Conservation (phyloP, 2,329 filamentous ascomycete species). For the Metarhizium brunneum region DNA sequence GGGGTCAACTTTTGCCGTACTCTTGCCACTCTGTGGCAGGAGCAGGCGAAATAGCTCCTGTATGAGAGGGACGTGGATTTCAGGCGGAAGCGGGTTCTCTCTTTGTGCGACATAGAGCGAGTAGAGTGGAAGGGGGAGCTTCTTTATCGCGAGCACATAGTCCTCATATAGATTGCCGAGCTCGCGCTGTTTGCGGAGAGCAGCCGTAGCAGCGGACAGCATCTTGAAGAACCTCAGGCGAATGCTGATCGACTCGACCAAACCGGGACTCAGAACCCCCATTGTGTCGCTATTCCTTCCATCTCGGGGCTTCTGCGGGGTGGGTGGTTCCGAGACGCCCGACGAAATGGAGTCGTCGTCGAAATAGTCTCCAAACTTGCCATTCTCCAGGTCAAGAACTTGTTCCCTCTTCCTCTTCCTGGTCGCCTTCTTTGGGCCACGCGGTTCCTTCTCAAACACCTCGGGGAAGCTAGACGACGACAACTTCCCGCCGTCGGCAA, state of each 20-base stretch:
- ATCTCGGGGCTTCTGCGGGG: conserved; percentile 29
- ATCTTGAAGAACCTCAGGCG: conserved; percentile 55
- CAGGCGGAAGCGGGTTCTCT: conserved; percentile 23
- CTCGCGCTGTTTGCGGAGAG: conserved; percentile 32
- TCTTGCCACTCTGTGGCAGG: conserved; percentile 29
- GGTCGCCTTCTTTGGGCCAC: conserved; percentile 27
- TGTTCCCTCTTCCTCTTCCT: conserved; percentile 41
- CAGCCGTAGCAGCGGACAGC: conserved; percentile 35
- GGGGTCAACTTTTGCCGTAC: conserved; percentile 29
- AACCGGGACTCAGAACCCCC: conserved; percentile 15
- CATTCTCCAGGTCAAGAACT: conserved; percentile 47
- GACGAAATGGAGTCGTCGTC: conserved; percentile 46
- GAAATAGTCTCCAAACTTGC: conserved; percentile 50
- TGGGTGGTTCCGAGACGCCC: conserved; percentile 35
- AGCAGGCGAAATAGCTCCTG: conserved; percentile 36
- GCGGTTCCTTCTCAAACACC: conserved; percentile 56
- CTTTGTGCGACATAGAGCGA: conserved; percentile 37
- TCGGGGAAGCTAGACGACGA: conserved; percentile 49
- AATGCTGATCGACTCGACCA: conserved; percentile 47
- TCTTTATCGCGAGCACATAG: conserved; percentile 45
- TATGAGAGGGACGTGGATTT: conserved; percentile 34
- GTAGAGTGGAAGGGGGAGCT: conserved; percentile 50
- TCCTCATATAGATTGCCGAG: conserved; percentile 49
- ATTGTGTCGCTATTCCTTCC: conserved; percentile 11
- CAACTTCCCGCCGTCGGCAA: conserved; percentile 53